Evolutionary conservation across 2,329 filamentous ascomycete species (phyloP).

Genomic region (Pseudocercospora fuligena): DNA sequence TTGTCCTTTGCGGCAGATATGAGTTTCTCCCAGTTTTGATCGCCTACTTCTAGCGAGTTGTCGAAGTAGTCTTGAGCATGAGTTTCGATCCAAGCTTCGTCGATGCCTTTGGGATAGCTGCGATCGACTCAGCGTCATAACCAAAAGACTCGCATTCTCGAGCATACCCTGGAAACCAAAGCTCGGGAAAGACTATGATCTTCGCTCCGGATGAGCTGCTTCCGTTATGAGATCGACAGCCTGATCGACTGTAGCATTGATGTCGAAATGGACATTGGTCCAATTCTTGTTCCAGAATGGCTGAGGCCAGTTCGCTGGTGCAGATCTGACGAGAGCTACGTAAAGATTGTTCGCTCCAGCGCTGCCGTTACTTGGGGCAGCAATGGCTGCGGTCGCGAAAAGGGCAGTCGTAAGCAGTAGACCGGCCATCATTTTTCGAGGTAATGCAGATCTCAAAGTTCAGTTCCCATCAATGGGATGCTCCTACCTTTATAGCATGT

Average conservation of each 20-base stretch:
- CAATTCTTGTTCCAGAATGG: constrained; percentile 7
- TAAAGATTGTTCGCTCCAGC: not conserved
- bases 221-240: not conserved
- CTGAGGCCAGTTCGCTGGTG: constrained; percentile 7
- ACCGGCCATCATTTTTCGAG: too few species aligned
- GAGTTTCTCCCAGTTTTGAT: not conserved
- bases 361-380: too few species aligned
- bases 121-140: not conserved
- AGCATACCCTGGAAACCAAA: constrained; percentile 11
- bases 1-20: not conserved
- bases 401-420: too few species aligned
- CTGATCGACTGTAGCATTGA: not conserved
- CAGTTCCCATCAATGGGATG: too few species aligned
- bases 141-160: not conserved
- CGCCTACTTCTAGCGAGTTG: constrained; percentile 4
- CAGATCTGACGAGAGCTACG: not conserved
- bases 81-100: not conserved
- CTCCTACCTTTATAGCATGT: too few species aligned
- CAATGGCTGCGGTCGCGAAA: too few species aligned
- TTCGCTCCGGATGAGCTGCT: not conserved
- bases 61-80: not conserved
- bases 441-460: too few species aligned
- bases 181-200: constrained; percentile 1
- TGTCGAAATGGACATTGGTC: constrained; percentile 1
- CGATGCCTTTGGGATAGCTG: constrained; percentile 2